Percentiles rank a stretch among this genome's conserved stretches.
These are phyloP conservation scores for Collybia mongolica DNA, from an alignment of 768 basidiomycete species.

Conservation along the genomic window DNA sequence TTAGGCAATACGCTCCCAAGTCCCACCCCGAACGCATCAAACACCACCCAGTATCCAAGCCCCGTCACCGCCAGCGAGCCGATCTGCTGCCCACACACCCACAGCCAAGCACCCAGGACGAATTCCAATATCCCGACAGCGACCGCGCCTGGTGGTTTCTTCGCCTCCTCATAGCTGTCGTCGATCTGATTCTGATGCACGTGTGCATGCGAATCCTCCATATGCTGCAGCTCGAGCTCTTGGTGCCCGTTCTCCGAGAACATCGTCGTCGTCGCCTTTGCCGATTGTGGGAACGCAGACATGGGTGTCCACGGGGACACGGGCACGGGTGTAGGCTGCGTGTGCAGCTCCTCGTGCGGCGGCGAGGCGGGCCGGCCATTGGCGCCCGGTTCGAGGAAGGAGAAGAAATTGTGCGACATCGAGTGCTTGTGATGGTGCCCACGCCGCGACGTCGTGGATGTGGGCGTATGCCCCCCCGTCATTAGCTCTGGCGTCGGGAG, in stretches of 20 bases:
- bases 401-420: constrained; percentile 92
- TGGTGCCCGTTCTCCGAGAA: constrained; percentile 15
- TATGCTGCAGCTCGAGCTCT: not conserved
- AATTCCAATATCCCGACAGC: constrained; percentile 47
- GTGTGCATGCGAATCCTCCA: not conserved
- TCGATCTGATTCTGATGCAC: not conserved
- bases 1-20: constrained; percentile 44
- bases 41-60: constrained; percentile 94
- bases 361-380: constrained; percentile 7
- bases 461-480: constrained; percentile 16
- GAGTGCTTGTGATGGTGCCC: constrained; percentile 95
- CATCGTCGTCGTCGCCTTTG: constrained; percentile 23
- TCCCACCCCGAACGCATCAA: constrained; percentile 84
- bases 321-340: constrained; percentile 59
- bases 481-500: constrained; percentile 25
- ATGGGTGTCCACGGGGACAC: constrained; percentile 69
- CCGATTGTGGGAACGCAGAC: constrained; percentile 34
- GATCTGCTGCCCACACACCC: constrained; percentile 87
- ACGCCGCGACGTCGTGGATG: constrained; percentile 42
- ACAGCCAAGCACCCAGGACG: constrained; percentile 68
- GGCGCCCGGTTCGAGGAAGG: constrained; percentile 82
- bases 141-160: constrained; percentile 14
- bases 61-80: constrained; percentile 89
- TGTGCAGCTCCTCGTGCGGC: constrained; percentile 41
- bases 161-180: not conserved